phyloP scores from a whole-genome alignment of 257 asterid genomes.

The Scutellaria minor region DNA sequence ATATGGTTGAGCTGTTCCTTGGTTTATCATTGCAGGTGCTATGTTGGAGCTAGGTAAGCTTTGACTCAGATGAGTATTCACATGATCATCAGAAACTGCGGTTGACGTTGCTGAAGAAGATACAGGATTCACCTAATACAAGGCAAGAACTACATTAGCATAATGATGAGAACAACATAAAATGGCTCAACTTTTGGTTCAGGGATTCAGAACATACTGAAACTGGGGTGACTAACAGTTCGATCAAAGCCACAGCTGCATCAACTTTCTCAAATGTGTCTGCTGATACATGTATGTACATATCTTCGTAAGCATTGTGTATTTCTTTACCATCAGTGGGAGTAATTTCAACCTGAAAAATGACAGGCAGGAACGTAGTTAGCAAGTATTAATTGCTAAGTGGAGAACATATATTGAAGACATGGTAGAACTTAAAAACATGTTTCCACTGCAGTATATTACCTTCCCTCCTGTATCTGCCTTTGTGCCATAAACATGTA shows the following conservation, averaged over 20 bases:
- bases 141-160: slow-evolving; percentile 32
- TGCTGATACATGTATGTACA: slow-evolving; percentile 79
- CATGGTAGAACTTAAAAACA: slow-evolving; percentile 7
- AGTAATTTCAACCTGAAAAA: slow-evolving; percentile 68
- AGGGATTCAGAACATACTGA: slow-evolving; percentile 59
- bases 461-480: slow-evolving; percentile 71
- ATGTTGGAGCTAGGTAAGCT: slow-evolving; percentile 36
- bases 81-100: slow-evolving; percentile 43
- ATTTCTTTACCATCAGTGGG: slow-evolving; percentile 56
- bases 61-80: slow-evolving; percentile 38
- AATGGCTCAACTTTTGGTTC: slow-evolving; percentile 9
- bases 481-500: slow-evolving; percentile 78
- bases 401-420: slow-evolving; percentile 11
- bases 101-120: slow-evolving; percentile 52
- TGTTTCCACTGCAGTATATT: slow-evolving; percentile 30
- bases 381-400: not conserved
- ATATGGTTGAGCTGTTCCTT: slow-evolving; percentile 52
- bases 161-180: not conserved
- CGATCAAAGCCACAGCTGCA: slow-evolving; percentile 86
- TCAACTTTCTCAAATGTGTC: slow-evolving; percentile 89
- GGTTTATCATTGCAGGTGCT: slow-evolving; percentile 43
- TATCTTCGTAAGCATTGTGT: slow-evolving; percentile 55
- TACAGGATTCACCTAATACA: slow-evolving; percentile 58
- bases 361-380: slow-evolving; percentile 2
- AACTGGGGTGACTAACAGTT: slow-evolving; percentile 76